These are phyloP conservation scores for Golubevia sp. DNA, from an alignment of 1,284 basidiomycete genomes.

Conservation along the genomic window DNA sequence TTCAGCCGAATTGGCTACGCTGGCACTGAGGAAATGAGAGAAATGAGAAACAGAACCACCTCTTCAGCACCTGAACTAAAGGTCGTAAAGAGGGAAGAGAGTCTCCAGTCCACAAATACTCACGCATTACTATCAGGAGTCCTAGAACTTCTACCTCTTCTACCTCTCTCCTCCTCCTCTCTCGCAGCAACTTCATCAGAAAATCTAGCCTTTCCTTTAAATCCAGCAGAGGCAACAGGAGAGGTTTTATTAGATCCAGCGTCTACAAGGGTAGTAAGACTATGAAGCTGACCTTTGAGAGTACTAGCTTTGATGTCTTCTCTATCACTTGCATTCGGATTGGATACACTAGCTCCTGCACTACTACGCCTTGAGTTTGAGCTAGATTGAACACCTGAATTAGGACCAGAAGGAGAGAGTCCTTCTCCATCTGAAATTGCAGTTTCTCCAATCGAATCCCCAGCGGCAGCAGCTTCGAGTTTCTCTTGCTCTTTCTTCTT, in stretches of 20 bases:
- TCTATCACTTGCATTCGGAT: too few relatives aligned
- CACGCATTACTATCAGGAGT: slow-evolving; percentile 30
- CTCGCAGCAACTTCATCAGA: slow-evolving; percentile 26
- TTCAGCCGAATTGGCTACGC: slow-evolving; percentile 13
- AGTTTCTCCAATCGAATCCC: not conserved
- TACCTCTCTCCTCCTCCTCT: slow-evolving; percentile 45
- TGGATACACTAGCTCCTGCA: not conserved
- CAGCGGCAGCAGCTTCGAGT: slow-evolving; percentile 13
- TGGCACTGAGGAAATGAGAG: slow-evolving; percentile 5
- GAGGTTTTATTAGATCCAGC: not conserved
- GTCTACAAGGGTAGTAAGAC: slow-evolving; percentile 22
- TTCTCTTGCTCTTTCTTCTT: slow-evolving; percentile 50
- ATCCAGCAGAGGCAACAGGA: not conserved
- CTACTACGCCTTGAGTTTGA: too few relatives aligned
- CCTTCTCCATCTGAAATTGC: not conserved
- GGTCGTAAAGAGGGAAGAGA: not conserved
- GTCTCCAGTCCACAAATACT: not conserved
- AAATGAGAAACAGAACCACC: slow-evolving; percentile 7
- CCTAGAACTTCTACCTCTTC: slow-evolving; percentile 40
- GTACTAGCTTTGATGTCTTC: not conserved
- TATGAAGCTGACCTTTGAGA: slow-evolving; percentile 7
- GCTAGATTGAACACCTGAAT: not conserved
- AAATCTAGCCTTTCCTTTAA: slow-evolving; percentile 43
- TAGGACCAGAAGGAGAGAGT: not conserved
- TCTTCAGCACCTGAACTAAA: not conserved